Percentiles rank a stretch among this genome's conserved stretches.
phyloP scores from a whole-genome alignment of 1,284 basidiomycete genomes.

The Sanghuangporus baumii region DNA sequence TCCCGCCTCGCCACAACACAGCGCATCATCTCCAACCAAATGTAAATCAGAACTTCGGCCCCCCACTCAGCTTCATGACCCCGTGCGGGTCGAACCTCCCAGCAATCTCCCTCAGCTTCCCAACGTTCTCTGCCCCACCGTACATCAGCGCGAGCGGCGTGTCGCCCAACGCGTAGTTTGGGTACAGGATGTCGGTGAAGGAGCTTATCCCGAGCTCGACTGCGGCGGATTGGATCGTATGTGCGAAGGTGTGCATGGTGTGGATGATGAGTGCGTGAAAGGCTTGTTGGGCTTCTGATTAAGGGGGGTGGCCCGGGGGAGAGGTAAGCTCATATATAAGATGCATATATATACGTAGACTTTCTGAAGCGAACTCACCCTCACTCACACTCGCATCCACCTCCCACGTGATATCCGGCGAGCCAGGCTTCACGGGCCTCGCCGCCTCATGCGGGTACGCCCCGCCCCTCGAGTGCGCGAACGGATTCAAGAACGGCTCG shows the following conservation, averaged over 20 bases:
- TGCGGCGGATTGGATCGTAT: constrained; percentile 9
- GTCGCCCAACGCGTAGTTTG: constrained; percentile 19
- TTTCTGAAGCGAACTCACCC: neutral
- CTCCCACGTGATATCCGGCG: constrained; percentile 2
- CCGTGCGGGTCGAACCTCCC: neutral
- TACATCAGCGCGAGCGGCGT: constrained; percentile 9
- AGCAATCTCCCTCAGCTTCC: neutral
- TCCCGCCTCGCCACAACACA: neutral
- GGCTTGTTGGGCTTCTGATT: neutral
- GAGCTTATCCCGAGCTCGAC: constrained; percentile 3
- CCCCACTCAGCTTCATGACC: neutral
- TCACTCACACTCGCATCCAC: neutral
- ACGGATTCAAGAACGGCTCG: constrained; percentile 11
- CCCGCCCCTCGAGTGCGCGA: constrained; percentile 8
- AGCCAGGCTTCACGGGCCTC: constrained; percentile 1
- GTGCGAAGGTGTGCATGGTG: neutral
- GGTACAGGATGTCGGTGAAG: constrained; percentile 17
- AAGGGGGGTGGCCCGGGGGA: neutral
- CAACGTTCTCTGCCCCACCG: neutral
- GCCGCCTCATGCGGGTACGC: constrained; percentile 11
- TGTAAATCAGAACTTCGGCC: neutral
- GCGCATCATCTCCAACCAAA: too few species aligned
- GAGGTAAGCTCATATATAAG: neutral
- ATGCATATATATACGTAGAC: too few species aligned
- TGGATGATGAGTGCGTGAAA: neutral